Base-by-base conservation (phyloP, 805 yeast species). In the Myxozyma sirexii region DNA sequence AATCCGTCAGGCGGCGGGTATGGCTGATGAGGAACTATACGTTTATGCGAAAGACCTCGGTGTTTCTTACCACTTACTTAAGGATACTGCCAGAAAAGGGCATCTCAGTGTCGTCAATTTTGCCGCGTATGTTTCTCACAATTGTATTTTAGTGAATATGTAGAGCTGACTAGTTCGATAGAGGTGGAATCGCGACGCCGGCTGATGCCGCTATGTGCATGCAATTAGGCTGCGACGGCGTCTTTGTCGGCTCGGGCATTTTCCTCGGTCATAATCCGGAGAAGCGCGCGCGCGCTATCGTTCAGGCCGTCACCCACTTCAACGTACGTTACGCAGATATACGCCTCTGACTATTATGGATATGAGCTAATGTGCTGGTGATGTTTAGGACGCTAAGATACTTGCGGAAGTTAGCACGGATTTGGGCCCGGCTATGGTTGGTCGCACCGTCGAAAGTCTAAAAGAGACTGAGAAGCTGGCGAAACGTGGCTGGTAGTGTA, bases 111-210 rank as follows among this genome's bases (percentile, higher is more conserved):
- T 88, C 45, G 94, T 88, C 56, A 88, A 87, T 76, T 88, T 88
- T 70, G 93, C 94, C 42, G 94, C 94, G 64, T 63, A 43, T 23
- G 60, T 57, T 6, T 17, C 2, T n/a, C n/a, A n/a, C n/a, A n/a
- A 15, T 23, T 8, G 21, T 7, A 12, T 24, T 21, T 23, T 6
- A 13, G 13, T 6, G 19, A 37, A 3, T 23, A 12, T 24, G 51
- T 21, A n/a, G 15, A 7, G 46, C 48, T 47, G 19, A 39, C 39
- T 19, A 39, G 15, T 21, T 37, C 33, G 23, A 6, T 43, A 61
- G 65, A 29, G 96, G 96, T 44, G 96, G 96, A 60, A 86, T 88
- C 53, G 94, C 96, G 8, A 86, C 96, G 12, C 96, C 96, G 35
- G 85, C 92, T 7, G 96, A 88, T 73, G 96, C 96, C 26, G 94